Evolutionary conservation across 306 rosid genomes (phyloP), one percentile per base, ranked within the genome.

Genomic region (Begonia loranthoides): DNA sequence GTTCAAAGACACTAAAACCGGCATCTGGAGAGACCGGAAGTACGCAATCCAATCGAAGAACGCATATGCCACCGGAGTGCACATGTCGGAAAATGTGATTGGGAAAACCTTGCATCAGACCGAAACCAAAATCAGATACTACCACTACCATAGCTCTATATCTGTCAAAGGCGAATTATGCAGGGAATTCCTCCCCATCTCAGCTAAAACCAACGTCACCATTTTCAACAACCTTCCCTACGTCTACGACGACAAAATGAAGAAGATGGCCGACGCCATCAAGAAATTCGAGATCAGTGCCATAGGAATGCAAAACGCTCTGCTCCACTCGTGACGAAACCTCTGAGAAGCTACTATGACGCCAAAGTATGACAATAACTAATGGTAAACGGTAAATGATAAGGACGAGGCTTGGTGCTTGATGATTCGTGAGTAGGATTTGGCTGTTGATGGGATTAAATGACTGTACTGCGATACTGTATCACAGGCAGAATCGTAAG

Each of bases 1-100:
- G 54, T 71, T 61, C 51, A 71, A 58, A 41, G 77, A 71, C n/a
- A 43, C 62, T 1, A 49, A 66, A 38, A 66, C 66, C 0, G 77
- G 77, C 16, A 64, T 66, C 45, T 51, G 72, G 36, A 53, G 77
- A 50, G 72, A 71, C 33, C 49, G 69, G 17, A 71, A 66, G 24
- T 71, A 71, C 44, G 77, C 77, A 2, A 66, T 71, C 34, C 72
- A 71, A 54, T 65, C 72, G 9, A 71, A 49, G 59, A 67, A 71
- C 17, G 77, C 72, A 5, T 71, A 61, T 36, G 68, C 72, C 4
- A 71, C 72, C 2, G 77, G 76, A 10, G 76, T 71, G 22, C 76
- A 71, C 72, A 71, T 71, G 76, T 71, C 76, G 4, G 72, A 71
- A 52, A 71, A 71, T 49, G 69, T 71, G 48, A 51, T 68, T 3